Evolutionary conservation across 2,329 filamentous ascomycete species (phyloP), one percentile per base, ranked within the genome.

Genomic region (Alternaria sp.): DNA sequence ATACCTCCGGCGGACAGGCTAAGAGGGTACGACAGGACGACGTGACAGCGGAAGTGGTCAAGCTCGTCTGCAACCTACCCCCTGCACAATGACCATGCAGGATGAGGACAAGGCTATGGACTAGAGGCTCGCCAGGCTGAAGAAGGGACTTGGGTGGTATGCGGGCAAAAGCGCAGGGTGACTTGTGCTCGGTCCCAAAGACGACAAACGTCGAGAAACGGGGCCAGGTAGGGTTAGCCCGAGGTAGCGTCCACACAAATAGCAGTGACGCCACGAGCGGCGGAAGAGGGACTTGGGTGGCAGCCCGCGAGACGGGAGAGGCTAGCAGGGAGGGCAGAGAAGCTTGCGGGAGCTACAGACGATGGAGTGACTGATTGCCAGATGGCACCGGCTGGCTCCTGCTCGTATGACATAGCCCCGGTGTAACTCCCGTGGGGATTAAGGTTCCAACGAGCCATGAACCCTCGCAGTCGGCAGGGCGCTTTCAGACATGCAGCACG

Each of bases 331-430:
- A 65, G 67, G 66, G 45, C 64, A 67, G 69, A 62, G 67, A 74
- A 74, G 71, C 71, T 72, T 73, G 75, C 78, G 77, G 77, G 77
- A 79, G 77, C 78, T 80, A 77, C 69, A 74, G 61, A 46, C 58
- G 63, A 68, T 65, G 69, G 72, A 74, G 67, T 69, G 68, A 73
- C 66, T 74, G 77, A 72, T 74, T 74, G 69, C 72, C 71, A 71
- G 74, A 74, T 69, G 71, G 69, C 62, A 67, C 64, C 65, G 64
- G 70, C 65, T 74, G 71, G 74, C 70, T 72, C 71, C 66, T 70
- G 72, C 73, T 78, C 76, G 76, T 78, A 76, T 79, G 76, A 76
- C 76, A 79, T 79, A 74, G 77, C 76, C 76, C 75, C 75, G 65
- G 74, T 77, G 75, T 75, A 76, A 78, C 77, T 78, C 71, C 72